Evolutionary conservation across 139 green algal species (phyloP).

Genomic region (Eudorina sp.): DNA sequence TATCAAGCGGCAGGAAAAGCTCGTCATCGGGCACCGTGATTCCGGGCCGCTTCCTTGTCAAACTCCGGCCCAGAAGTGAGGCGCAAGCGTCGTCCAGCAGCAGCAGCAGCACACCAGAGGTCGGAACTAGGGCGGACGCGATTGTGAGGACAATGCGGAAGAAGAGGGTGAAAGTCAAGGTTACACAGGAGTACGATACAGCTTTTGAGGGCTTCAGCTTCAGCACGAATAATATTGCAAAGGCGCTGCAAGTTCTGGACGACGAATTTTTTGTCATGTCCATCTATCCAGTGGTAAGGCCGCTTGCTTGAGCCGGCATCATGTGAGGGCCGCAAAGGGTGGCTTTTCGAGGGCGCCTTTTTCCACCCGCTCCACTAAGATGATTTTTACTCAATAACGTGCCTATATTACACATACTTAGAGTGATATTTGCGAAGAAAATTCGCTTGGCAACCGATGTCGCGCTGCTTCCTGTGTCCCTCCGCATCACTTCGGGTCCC

Average conservation of each 20-base stretch:
- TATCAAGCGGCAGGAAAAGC: not conserved
- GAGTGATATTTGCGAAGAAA: too few relatives aligned
- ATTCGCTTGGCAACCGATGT: too few relatives aligned
- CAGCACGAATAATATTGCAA: not conserved
- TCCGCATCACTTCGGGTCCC: too few relatives aligned
- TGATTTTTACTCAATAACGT: too few relatives aligned
- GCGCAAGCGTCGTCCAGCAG: not conserved
- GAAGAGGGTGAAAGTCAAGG: not conserved
- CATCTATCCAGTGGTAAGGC: slow-evolving; percentile 38
- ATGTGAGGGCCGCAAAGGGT: too few relatives aligned
- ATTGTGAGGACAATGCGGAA: not conserved
- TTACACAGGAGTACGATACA: not conserved
- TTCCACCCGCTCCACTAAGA: too few relatives aligned
- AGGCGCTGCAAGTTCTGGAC: not conserved
- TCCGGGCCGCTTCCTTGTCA: slow-evolving; percentile 34
- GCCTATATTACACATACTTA: too few relatives aligned
- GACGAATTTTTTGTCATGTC: not conserved
- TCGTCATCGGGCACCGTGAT: not conserved
- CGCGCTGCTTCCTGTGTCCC: too few relatives aligned
- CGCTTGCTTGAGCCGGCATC: too few relatives aligned
- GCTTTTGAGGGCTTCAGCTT: slow-evolving; percentile 35
- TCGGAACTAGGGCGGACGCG: not conserved
- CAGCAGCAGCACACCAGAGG: not conserved
- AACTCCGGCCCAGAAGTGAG: not conserved
- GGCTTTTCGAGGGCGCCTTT: too few relatives aligned